These are phyloP conservation scores for Paramecium pentaurelia DNA, from an alignment of 73 alveolate genomes.

Conservation along the genomic window DNA sequence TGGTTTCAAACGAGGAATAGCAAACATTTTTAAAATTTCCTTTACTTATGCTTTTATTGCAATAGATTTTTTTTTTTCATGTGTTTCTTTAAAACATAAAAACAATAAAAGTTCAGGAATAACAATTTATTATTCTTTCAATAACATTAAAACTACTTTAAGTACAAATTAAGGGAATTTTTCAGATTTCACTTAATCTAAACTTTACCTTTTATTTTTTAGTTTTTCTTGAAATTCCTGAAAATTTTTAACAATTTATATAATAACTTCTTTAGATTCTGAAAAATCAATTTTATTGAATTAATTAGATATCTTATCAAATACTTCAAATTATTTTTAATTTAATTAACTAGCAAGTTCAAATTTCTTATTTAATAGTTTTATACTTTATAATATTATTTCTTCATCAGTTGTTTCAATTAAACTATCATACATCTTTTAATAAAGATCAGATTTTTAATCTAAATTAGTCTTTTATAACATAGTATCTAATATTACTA, in stretches of 20 bases:
- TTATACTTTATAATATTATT: neutral
- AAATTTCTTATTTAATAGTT: neutral
- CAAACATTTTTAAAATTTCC: neutral
- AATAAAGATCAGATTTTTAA: neutral
- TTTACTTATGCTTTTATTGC: neutral
- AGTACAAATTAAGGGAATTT: neutral
- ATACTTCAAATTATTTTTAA: neutral
- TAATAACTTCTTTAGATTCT: neutral
- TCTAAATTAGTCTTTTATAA: neutral
- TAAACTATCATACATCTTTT: neutral
- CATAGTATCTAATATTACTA: neutral
- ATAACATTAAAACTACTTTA: neutral
- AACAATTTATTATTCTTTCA: neutral
- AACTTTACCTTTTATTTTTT: neutral
- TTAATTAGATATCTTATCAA: neutral
- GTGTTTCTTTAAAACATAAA: neutral
- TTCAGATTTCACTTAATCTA: neutral
- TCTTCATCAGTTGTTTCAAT: neutral
- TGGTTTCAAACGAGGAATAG: neutral
- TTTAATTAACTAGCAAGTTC: neutral
- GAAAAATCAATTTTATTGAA: neutral
- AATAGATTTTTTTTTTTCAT: neutral
- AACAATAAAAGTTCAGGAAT: neutral
- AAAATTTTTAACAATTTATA: neutral
- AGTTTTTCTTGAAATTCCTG: neutral